Conservation (phyloP, 192 early-diverging fungal genomes). For the Umbelopsis sp. region DNA sequence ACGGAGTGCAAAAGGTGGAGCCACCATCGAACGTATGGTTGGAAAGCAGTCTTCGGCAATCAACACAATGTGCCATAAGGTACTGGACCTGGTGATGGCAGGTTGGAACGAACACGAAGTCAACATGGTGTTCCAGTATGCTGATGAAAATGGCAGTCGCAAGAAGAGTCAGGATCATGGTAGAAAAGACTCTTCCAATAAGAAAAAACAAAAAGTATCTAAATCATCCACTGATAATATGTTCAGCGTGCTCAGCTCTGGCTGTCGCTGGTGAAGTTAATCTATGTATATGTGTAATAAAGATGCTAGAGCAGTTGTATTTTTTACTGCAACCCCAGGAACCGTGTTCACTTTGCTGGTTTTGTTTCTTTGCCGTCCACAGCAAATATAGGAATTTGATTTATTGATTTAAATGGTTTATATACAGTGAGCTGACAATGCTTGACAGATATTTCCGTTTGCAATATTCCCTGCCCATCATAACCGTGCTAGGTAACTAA, state of each 20-base stretch:
- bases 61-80: constrained; percentile 24
- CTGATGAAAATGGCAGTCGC: neutral
- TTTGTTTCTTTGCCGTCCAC: no score
- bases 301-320: no score
- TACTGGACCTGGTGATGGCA: constrained; percentile 36
- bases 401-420: no score
- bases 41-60: constrained; percentile 23
- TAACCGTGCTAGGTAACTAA: no score
- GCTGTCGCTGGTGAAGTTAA: constrained; percentile 32
- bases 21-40: constrained; percentile 32
- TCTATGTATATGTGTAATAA: no score
- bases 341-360: no score
- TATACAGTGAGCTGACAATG: no score
- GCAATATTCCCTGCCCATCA: no score
- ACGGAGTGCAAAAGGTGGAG: constrained; percentile 36
- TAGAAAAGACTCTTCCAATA: neutral
- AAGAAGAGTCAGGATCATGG: neutral
- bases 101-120: constrained; percentile 42
- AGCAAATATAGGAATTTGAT: no score
- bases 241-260: constrained; percentile 40
- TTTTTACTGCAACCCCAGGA: no score
- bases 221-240: constrained; percentile 38
- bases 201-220: constrained; percentile 7
- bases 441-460: no score
- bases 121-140: constrained; percentile 31